These are phyloP conservation scores for Leccinellum albellum DNA, from an alignment of 768 basidiomycete genomes.

Conservation along the genomic window DNA sequence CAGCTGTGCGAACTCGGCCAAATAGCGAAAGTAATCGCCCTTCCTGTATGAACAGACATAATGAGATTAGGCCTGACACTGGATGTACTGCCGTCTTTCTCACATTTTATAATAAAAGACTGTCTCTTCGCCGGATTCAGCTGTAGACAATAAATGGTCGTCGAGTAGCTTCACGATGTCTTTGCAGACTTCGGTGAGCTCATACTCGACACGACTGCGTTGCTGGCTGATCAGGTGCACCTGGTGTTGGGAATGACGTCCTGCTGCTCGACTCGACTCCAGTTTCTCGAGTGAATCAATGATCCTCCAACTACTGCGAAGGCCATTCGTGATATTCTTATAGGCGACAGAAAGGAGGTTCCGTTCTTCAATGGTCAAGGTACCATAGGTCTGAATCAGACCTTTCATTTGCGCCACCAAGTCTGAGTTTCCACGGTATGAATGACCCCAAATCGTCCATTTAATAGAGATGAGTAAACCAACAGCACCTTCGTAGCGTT, in stretches of 20 bases:
- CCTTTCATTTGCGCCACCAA: conserved; percentile 76
- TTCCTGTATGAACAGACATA: conserved; percentile 44
- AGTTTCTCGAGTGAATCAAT: conserved; percentile 74
- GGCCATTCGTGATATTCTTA: conserved; percentile 83
- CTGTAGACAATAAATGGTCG: conserved; percentile 52
- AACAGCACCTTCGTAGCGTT: conserved; percentile 76
- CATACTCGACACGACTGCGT: conserved; percentile 71
- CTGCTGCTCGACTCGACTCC: conserved; percentile 33
- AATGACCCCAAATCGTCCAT: background rate
- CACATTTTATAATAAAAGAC: conserved; percentile 92
- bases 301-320: conserved; percentile 82
- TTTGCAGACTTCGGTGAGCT: conserved; percentile 73
- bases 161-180: conserved; percentile 75
- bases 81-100: conserved; percentile 20
- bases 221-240: conserved; percentile 66
- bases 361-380: conserved; percentile 79
- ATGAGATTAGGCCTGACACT: conserved; percentile 7
- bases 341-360: conserved; percentile 87
- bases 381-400: conserved; percentile 63
- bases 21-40: conserved; percentile 89
- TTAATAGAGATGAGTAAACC: background rate
- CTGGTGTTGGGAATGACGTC: conserved; percentile 37
- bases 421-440: conserved; percentile 42
- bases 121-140: conserved; percentile 73
- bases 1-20: conserved; percentile 79